Percentiles rank a stretch among this genome's conserved stretches.
phyloP scores from a whole-genome alignment of 2,329 filamentous ascomycete genomes.

The Colletotrichum tropicale region DNA sequence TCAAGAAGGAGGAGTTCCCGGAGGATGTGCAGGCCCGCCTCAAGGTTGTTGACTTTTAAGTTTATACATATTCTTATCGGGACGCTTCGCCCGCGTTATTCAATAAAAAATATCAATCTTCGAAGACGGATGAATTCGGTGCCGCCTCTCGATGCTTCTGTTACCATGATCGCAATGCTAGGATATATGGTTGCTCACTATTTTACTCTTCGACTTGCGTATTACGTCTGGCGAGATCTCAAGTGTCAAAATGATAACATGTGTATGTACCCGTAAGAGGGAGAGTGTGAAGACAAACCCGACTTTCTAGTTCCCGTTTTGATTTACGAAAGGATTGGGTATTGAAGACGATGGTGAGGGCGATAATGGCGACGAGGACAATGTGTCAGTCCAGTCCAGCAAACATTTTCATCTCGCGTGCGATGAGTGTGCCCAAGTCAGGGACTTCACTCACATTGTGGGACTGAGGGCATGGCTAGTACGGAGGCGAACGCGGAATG shows the following conservation, averaged over 20 bases:
- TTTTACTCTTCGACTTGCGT: accelerated
- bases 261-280: too few species aligned
- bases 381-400: neutral
- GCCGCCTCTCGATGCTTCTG: too few species aligned
- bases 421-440: too few species aligned
- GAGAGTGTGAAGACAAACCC: accelerated
- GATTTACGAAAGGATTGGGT: neutral
- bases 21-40: conserved; percentile 65
- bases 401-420: too few species aligned
- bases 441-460: neutral
- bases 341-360: neutral
- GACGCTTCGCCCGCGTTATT: neutral
- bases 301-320: neutral
- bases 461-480: neutral
- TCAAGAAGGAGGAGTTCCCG: conserved; percentile 78
- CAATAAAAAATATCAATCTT: neutral
- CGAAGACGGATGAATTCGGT: neutral
- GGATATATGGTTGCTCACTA: neutral
- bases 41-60: conserved; percentile 71
- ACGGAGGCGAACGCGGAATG: neutral
- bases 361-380: neutral
- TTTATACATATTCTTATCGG: neutral
- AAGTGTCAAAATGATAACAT: too few species aligned
- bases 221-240: too few species aligned
- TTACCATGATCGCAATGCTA: too few species aligned